These are phyloP conservation scores for Magnolia kwangsiensis DNA, from an alignment of 164 flowering plant species.

Conservation along the genomic window DNA sequence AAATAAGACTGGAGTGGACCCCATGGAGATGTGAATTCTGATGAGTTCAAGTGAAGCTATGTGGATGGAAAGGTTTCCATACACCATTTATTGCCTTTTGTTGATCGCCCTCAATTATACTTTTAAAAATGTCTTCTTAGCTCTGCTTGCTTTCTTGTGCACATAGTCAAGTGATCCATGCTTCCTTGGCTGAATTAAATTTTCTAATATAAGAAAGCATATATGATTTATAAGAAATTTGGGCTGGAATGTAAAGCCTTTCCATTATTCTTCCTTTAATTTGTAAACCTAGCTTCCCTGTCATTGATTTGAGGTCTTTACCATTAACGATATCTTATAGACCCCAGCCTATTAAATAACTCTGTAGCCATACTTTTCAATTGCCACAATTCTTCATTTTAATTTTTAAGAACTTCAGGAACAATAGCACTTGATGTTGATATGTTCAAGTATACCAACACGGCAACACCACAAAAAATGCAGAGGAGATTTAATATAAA, in stretches of 20 bases:
- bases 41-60: too few relatives aligned
- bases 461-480: too few relatives aligned
- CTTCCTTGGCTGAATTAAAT: background rate
- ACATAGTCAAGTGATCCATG: background rate
- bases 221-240: background rate
- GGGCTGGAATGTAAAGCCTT: background rate
- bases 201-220: background rate
- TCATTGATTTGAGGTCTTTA: background rate
- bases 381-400: background rate
- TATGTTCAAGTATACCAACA: background rate
- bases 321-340: background rate
- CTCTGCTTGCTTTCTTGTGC: constrained; percentile 3
- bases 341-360: background rate
- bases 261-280: background rate
- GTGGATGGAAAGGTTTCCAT: too few relatives aligned
- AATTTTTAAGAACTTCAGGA: background rate
- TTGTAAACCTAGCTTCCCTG: background rate
- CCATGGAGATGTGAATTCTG: too few relatives aligned
- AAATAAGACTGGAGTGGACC: too few relatives aligned
- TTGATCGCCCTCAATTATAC: background rate
- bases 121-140: background rate
- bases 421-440: background rate
- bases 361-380: background rate
- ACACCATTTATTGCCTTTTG: background rate
- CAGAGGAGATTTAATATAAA: too few relatives aligned